Evolutionary conservation across 2,329 filamentous ascomycete genomes (phyloP), one percentile per base, ranked within the genome.

Genomic region (Podosphaera fusca): DNA sequence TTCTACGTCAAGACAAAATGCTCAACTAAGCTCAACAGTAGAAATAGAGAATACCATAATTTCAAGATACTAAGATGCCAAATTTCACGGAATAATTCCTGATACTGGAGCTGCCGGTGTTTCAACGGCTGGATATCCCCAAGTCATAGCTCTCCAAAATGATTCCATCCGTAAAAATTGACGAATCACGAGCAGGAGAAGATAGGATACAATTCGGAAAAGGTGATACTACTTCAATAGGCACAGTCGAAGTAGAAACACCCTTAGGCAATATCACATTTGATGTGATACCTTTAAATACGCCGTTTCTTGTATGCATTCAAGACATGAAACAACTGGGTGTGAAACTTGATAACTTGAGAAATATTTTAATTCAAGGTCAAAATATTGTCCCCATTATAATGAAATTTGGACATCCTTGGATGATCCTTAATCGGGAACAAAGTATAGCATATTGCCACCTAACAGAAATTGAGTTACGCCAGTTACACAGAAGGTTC

Each of bases 371-470:
- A n/a, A 53, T 53, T 36, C 51, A 54, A 54, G 33, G 14, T 7
- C 2, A 54, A 2, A 40, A 55, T 9, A 10, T 38, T 4, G 21
- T 36, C n/a, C 50, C 50, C 9, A 14, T 55, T 42, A 29, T 42
- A 3, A 55, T 55, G 3, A 55, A 55, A 31, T 55, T 55, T 42
- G 52, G 52, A 29, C 52, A 55, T 34, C 34, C 52, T 10, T 55
- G 52, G 52, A 55, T 55, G 52, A 9, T 40, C 1, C 21, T 55
- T 9, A 9, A 29, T 42, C 21, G 7, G 38, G 35, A 55, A 14
- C 4, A 40, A 12, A 45, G n/a, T 12, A 31, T 45, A 3, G 52
- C 52, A 55, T 40, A 29, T 9, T 55, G 35, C 31, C 52, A 55
- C 29, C 36, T 55, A 9, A 55, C 35, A 42, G 35, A 55, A 33